phyloP scores from a whole-genome alignment of 805 yeast species.

The Candida stauntonica region DNA sequence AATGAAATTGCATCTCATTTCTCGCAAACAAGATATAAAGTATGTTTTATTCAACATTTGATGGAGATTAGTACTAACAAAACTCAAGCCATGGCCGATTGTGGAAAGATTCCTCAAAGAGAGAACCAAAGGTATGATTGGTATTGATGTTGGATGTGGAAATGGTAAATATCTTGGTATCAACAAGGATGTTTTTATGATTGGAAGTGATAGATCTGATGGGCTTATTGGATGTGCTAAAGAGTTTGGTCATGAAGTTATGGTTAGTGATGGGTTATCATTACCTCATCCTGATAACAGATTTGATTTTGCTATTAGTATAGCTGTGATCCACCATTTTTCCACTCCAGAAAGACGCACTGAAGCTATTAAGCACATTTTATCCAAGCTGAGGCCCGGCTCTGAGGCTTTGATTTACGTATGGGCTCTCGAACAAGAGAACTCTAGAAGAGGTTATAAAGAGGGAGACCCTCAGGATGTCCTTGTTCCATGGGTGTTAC shows the following conservation, averaged over 20 bases:
- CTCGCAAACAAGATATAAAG: slow-evolving; percentile 84
- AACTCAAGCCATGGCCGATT: slow-evolving; percentile 82
- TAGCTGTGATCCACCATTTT: slow-evolving; percentile 95
- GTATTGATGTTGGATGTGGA: slow-evolving; percentile 95
- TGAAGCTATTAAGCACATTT: slow-evolving; percentile 65
- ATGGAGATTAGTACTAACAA: not conserved
- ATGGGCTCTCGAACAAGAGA: slow-evolving; percentile 94
- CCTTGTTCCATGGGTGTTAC: slow-evolving; percentile 91
- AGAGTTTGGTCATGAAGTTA: slow-evolving; percentile 45
- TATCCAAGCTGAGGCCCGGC: slow-evolving; percentile 50
- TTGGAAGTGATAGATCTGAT: slow-evolving; percentile 73
- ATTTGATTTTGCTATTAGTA: slow-evolving; percentile 83
- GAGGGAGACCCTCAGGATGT: slow-evolving; percentile 93
- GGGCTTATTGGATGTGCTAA: slow-evolving; percentile 66
- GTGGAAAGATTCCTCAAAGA: slow-evolving; percentile 64
- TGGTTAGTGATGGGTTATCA: slow-evolving; percentile 76
- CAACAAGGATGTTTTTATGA: slow-evolving; percentile 59
- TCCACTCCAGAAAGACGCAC: slow-evolving; percentile 78
- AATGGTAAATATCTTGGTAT: slow-evolving; percentile 87
- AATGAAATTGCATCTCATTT: slow-evolving; percentile 91
- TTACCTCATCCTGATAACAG: slow-evolving; percentile 48
- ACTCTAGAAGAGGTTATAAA: slow-evolving; percentile 83
- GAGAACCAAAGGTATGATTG: slow-evolving; percentile 54
- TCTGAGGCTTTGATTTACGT: slow-evolving; percentile 83
- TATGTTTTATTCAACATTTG: not conserved